A percentile compares a stretch with the other conserved stretches of the same genome.
phyloP scores from a whole-genome alignment of 208 protist genomes.

The Wallacemonas sp. region DNA sequence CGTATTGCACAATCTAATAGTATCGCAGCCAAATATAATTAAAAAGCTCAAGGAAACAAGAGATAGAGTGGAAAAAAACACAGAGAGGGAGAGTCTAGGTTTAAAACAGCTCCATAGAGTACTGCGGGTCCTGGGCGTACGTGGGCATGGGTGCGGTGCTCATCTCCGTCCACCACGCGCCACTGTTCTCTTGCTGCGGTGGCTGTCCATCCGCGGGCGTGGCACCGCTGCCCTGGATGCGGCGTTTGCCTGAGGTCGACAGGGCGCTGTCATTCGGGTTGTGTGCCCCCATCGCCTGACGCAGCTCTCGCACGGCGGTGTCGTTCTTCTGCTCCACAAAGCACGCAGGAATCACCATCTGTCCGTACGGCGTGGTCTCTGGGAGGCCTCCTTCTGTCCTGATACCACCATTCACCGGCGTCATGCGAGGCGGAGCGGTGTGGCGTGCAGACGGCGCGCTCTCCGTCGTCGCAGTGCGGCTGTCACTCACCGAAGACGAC shows the following conservation, averaged over 20 bases:
- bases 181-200: conserved; percentile 25
- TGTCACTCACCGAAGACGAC: conserved; percentile 8
- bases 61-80: conserved; percentile 16
- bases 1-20: not conserved
- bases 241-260: conserved; percentile 32
- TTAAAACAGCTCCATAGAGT: conserved; percentile 91
- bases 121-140: conserved; percentile 85
- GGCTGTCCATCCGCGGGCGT: conserved; percentile 12
- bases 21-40: not conserved
- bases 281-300: conserved; percentile 78
- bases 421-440: conserved; percentile 15
- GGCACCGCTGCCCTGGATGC: conserved; percentile 42
- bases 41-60: conserved; percentile 1
- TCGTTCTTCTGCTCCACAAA: conserved; percentile 90
- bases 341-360: conserved; percentile 77
- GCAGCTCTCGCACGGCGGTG: conserved; percentile 83
- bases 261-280: conserved; percentile 66
- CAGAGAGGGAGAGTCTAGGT: conserved; percentile 1
- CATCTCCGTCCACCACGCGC: conserved; percentile 86
- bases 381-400: conserved; percentile 29
- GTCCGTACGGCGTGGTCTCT: conserved; percentile 69
- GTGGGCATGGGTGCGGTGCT: conserved; percentile 76
- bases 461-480: conserved; percentile 8
- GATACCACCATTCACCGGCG: not conserved
- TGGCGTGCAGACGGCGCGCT: conserved; percentile 21